phyloP scores from a whole-genome alignment of 2,329 filamentous ascomycete species.

The Fusarium compactum region DNA sequence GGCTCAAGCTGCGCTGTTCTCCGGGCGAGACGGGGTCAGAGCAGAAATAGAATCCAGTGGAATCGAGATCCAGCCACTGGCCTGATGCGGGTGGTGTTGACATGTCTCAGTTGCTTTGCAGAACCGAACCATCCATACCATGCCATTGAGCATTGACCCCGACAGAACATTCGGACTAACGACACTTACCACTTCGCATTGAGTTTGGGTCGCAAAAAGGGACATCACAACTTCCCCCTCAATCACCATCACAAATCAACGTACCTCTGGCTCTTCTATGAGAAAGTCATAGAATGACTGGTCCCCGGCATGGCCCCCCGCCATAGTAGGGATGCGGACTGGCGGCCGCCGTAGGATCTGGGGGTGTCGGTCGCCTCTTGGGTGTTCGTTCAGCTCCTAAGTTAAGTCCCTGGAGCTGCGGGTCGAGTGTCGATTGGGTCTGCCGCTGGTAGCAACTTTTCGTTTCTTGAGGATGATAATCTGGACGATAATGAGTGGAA shows the following conservation, averaged over 20 bases:
- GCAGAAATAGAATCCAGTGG: constrained; percentile 12
- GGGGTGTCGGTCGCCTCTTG: constrained; percentile 14
- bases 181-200: constrained; percentile 21
- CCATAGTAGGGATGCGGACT: constrained; percentile 39
- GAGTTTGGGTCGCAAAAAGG: constrained; percentile 27
- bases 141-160: constrained; percentile 25
- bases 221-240: constrained; percentile 7
- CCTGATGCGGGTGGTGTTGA: constrained; percentile 39
- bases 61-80: constrained; percentile 46
- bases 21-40: constrained; percentile 10
- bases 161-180: constrained; percentile 13
- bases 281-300: constrained; percentile 49
- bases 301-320: constrained; percentile 41
- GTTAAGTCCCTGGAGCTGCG: constrained; percentile 21
- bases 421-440: constrained; percentile 21
- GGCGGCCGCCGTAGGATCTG: constrained; percentile 23
- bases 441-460: constrained; percentile 18
- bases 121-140: constrained; percentile 7
- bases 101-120: constrained; percentile 37
- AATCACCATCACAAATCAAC: constrained; percentile 15
- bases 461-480: constrained; percentile 13
- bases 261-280: constrained; percentile 48
- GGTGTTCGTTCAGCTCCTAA: constrained; percentile 28
- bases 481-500: constrained; percentile 12
- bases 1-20: constrained; percentile 17